A percentile compares a stretch with the other conserved stretches of the same genome.
These are phyloP conservation scores for Trichosporon sp. DNA, from an alignment of 1,284 basidiomycete genomes.

Conservation along the genomic window DNA sequence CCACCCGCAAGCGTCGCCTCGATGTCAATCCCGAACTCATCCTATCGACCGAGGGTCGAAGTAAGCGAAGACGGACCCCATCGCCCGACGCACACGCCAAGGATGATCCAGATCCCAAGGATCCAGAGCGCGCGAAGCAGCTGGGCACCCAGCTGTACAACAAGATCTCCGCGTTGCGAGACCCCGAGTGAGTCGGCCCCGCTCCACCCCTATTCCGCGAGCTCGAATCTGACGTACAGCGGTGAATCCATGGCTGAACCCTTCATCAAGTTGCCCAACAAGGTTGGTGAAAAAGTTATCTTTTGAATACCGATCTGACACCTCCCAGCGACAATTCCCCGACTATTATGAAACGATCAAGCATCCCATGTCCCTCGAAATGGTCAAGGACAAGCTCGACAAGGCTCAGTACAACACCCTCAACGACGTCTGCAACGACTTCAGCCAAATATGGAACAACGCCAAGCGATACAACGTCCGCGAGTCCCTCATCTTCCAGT, in stretches of 20 bases:
- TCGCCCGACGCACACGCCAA: conserved; percentile 10
- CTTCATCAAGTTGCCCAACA: conserved; percentile 44
- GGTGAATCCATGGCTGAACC: conserved; percentile 39
- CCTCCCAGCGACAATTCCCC: conserved; percentile 35
- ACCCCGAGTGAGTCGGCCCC: conserved; percentile 31
- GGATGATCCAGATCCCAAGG: conserved; percentile 30
- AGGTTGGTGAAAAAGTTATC: conserved; percentile 24
- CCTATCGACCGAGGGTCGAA: conserved; percentile 18
- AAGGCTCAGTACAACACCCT: conserved; percentile 30
- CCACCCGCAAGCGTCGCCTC: conserved; percentile 20
- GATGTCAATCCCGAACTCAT: conserved; percentile 23
- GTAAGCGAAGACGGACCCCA: conserved; percentile 20
- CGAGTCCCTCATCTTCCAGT: conserved; percentile 45
- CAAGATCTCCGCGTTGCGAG: conserved; percentile 32
- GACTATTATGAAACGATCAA: conserved; percentile 49
- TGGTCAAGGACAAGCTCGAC: conserved; percentile 37
- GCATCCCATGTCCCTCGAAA: conserved; percentile 44
- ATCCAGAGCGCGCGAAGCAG: conserved; percentile 32
- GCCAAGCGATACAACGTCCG: conserved; percentile 48
- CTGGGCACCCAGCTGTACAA: conserved; percentile 35
- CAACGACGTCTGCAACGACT: conserved; percentile 34
- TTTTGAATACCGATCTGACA: conserved; percentile 8
- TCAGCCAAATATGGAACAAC: conserved; percentile 46
- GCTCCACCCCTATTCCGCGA: background rate
- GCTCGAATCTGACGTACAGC: conserved; percentile 22